These are phyloP conservation scores for Parietichytrium sp. DNA, from an alignment of 108 stramenopile species.

Conservation along the genomic window DNA sequence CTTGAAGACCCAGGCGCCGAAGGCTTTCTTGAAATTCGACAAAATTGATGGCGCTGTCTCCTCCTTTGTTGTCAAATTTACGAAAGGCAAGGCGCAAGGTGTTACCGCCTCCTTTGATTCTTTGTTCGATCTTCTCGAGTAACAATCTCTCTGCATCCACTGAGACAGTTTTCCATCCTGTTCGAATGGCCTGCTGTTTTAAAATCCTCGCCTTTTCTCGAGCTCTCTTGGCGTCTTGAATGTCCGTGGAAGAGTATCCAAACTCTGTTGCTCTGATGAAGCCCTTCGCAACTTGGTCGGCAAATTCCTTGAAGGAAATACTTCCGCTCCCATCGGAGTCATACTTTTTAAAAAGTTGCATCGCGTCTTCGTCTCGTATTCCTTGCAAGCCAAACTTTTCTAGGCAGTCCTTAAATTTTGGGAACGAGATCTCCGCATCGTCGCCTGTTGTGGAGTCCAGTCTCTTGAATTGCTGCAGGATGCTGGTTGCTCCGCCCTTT, in stretches of 20 bases:
- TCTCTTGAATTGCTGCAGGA: constrained; percentile 25
- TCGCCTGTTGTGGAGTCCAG: neutral
- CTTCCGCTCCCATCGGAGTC: neutral
- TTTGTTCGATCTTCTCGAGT: neutral
- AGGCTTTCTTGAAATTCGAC: neutral
- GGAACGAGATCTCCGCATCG: constrained; percentile 15
- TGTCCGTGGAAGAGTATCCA: neutral
- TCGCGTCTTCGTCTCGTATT: neutral
- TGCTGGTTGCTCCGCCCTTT: neutral
- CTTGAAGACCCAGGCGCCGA: constrained; percentile 25
- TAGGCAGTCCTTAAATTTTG: constrained; percentile 15
- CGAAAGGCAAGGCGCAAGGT: constrained; percentile 29
- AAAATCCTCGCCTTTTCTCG: constrained; percentile 15
- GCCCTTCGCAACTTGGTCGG: neutral
- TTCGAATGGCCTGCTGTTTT: constrained; percentile 18
- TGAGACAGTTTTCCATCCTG: constrained; percentile 30
- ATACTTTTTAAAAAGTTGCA: neutral
- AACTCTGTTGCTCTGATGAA: constrained; percentile 1
- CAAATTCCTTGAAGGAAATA: constrained; percentile 21
- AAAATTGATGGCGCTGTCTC: constrained; percentile 17
- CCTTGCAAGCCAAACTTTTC: neutral
- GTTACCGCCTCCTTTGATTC: neutral
- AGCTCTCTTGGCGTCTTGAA: constrained; percentile 11
- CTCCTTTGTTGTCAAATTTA: neutral
- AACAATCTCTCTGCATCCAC: constrained; percentile 9